A percentile compares a stretch with the other conserved stretches of the same genome.
Evolutionary conservation across 495 filamentous ascomycete species (phyloP).

Genomic region (Aeminium ludgeri): DNA sequence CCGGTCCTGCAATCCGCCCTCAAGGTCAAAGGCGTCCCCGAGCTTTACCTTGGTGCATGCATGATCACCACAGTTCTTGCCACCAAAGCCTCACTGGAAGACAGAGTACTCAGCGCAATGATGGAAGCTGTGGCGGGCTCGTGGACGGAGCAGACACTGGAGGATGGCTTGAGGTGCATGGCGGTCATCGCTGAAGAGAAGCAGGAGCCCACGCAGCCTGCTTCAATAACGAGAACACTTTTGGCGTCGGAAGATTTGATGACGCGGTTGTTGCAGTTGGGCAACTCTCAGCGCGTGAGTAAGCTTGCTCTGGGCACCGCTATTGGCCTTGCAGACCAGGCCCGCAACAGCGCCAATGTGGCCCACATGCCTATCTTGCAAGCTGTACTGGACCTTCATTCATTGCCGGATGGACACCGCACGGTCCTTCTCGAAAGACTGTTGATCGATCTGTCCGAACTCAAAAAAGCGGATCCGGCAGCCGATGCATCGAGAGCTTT

Average conservation of each 20-base stretch:
- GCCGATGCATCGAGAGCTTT: no score
- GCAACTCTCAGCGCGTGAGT: not conserved
- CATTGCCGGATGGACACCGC: no score
- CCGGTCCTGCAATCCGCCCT: constrained; percentile 63
- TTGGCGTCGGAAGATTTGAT: constrained; percentile 17
- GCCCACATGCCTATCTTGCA: not conserved
- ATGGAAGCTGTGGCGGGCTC: constrained; percentile 71
- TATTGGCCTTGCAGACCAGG: not conserved
- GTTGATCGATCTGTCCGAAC: no score
- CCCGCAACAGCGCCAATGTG: not conserved
- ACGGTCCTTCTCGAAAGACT: no score
- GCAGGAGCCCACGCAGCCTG: constrained; percentile 38
- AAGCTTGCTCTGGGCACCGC: constrained; percentile 6
- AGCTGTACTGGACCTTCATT: not conserved
- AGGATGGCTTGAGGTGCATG: constrained; percentile 63
- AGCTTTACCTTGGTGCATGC: constrained; percentile 69
- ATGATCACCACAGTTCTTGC: constrained; percentile 77
- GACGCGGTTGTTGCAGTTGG: not conserved
- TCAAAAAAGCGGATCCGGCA: no score
- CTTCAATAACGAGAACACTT: constrained; percentile 49
- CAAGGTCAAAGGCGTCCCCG: constrained; percentile 50
- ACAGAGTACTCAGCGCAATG: constrained; percentile 54
- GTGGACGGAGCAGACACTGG: constrained; percentile 53
- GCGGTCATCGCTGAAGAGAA: constrained; percentile 62
- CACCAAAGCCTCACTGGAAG: constrained; percentile 58